These are phyloP conservation scores for Paxillus involutus DNA, from an alignment of 768 basidiomycete genomes.

Conservation along the genomic window DNA sequence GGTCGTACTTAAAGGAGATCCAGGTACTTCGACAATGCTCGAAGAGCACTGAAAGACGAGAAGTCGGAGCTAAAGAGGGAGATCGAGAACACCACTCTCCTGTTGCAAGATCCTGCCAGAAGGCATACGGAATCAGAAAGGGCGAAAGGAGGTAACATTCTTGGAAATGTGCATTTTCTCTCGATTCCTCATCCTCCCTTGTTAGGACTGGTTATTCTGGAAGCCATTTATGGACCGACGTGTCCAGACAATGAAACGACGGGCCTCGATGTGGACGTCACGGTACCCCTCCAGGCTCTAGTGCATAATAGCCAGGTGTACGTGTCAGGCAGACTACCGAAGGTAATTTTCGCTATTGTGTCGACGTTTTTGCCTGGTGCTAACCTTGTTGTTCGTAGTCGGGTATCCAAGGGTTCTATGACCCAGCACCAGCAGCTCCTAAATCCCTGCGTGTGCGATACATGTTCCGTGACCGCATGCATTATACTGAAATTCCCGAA, in stretches of 20 bases:
- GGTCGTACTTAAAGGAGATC: constrained; percentile 15
- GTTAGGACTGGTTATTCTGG: constrained; percentile 72
- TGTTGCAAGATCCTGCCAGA: constrained; percentile 69
- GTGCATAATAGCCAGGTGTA: constrained; percentile 77
- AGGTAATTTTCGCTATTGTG: constrained; percentile 43
- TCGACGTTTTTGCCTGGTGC: not conserved
- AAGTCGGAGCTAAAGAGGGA: constrained; percentile 62
- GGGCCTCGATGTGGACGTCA: constrained; percentile 72
- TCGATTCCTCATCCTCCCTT: constrained; percentile 15
- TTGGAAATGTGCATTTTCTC: constrained; percentile 2
- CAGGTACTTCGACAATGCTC: constrained; percentile 69
- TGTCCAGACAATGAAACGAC: constrained; percentile 49
- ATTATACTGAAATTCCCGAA: constrained; percentile 78
- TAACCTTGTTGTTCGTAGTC: constrained; percentile 39
- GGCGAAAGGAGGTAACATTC: constrained; percentile 58
- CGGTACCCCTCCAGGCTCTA: constrained; percentile 76
- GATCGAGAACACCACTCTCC: constrained; percentile 55
- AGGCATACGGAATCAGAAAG: constrained; percentile 64
- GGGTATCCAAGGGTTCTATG: constrained; percentile 84
- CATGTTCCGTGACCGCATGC: constrained; percentile 67
- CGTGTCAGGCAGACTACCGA: constrained; percentile 72
- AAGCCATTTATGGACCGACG: constrained; percentile 69
- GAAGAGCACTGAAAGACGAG: constrained; percentile 61
- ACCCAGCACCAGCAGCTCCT: constrained; percentile 71
- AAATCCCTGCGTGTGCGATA: constrained; percentile 77